Conservation (phyloP, 495 filamentous ascomycete genomes). For the Xylaria venustula region DNA sequence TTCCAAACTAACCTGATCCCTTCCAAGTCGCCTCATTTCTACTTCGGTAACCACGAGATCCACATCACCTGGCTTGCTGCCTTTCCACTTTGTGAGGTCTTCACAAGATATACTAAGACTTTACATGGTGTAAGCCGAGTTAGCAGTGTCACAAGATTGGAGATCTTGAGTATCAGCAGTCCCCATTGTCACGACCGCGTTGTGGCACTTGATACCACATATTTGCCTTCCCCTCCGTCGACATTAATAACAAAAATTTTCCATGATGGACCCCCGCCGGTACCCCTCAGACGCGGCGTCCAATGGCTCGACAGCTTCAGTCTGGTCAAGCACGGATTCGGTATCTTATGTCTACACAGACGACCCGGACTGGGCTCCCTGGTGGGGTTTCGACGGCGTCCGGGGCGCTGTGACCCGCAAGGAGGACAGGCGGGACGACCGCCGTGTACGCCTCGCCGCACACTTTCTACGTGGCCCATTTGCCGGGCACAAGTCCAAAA, state of each 20-base stretch:
- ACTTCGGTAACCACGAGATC: background rate
- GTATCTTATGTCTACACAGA: constrained; percentile 28
- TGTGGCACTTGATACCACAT: background rate
- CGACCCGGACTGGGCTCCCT: constrained; percentile 16
- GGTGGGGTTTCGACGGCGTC: constrained; percentile 23
- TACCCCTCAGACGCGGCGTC: constrained; percentile 24
- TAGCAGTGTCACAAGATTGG: constrained; percentile 1
- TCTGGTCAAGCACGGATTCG: constrained; percentile 30
- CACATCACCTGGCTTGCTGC: background rate
- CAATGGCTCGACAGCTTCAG: constrained; percentile 18
- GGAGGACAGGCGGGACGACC: constrained; percentile 24
- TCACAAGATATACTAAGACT: background rate
- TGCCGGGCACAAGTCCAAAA: constrained; percentile 24
- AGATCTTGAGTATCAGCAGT: constrained; percentile 2
- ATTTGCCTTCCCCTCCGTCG: background rate
- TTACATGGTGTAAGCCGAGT: background rate
- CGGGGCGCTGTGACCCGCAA: constrained; percentile 30
- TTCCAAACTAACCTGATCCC: background rate
- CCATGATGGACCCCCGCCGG: constrained; percentile 12
- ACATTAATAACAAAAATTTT: background rate
- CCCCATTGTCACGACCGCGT: background rate
- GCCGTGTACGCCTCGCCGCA: constrained; percentile 20
- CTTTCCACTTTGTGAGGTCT: background rate
- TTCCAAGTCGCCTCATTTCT: background rate
- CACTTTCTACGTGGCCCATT: constrained; percentile 31